Base-by-base conservation (phyloP, 2,329 filamentous ascomycete genomes). In the Calonectria hawksworthii region DNA sequence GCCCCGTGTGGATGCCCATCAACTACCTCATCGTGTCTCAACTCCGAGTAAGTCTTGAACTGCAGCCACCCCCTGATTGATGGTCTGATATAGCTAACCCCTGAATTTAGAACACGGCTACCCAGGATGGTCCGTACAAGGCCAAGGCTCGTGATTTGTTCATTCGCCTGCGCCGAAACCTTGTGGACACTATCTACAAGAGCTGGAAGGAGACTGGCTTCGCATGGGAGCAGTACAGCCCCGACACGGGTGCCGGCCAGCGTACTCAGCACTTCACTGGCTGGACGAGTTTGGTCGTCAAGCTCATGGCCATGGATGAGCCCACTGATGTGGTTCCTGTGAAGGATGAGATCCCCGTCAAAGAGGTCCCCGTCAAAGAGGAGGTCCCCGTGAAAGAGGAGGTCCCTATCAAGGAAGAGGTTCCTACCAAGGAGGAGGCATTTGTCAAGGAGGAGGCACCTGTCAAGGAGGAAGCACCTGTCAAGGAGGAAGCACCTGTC, bases 221-320 rank as follows among this genome's bases (percentile, higher is more conserved):
- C 83, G 97, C 96, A 0, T 99, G 96, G 96, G 97, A 99, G 86
- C 97, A 99, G 87, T 99, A 99, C 85, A 95, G 98, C 84, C 95
- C 96, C 0, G 95, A 98, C 80, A 98, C 95, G 4, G 97, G 97
- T 59, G 91, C 91, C 68, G 97, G 97, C n/a, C 96, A 99, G 88
- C 91, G 97, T 52, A 99, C 96, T 7, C 96, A 98, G 88, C 96
- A 99, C 85, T 99, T 99, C 84, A 98, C 97, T 0, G 97, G 97
- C 66, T 99, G 97, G 97, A 99, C 97, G n/a, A 98, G 95, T 84
- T 88, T 99, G 85, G 95, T 99, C 63, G 96, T 99, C 59, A 98
- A 98, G 89, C 95, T 99, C 79, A 98, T 99, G 96, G 92, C 92
- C 61, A 96, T 99, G 95, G 94, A 95, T 9, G 94, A 98, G 79